A percentile compares a stretch with the other conserved stretches of the same genome.
Evolutionary conservation across 495 filamentous ascomycete species (phyloP).

Genomic region (Amniculicola lignicola): DNA sequence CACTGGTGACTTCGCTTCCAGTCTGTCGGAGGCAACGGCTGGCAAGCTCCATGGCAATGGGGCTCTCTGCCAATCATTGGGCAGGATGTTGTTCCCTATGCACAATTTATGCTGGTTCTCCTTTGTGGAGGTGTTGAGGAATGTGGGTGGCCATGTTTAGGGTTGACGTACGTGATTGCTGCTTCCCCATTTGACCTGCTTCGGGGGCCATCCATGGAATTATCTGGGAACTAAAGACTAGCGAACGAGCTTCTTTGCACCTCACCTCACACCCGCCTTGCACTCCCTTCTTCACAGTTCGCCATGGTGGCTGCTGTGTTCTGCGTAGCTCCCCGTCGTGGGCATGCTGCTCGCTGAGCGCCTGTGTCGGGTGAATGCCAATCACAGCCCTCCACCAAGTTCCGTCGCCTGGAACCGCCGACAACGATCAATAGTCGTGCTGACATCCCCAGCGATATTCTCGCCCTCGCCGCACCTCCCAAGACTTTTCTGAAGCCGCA

Average conservation of each 20-base stretch:
- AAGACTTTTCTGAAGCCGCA: too few species aligned
- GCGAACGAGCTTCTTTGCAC: conserved; percentile 12
- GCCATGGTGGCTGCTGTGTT: neutral
- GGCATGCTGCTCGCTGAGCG: neutral
- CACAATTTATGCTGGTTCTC: conserved; percentile 17
- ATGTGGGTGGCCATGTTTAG: neutral
- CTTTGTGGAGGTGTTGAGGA: neutral
- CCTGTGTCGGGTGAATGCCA: conserved; percentile 13
- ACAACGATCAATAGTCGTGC: too few species aligned
- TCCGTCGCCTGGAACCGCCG: neutral
- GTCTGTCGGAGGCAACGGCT: conserved; percentile 19
- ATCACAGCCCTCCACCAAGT: neutral
- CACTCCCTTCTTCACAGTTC: neutral
- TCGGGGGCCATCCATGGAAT: conserved; percentile 12
- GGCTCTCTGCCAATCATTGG: conserved; percentile 14
- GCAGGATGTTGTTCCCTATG: conserved; percentile 16
- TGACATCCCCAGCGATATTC: neutral
- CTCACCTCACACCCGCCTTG: neutral
- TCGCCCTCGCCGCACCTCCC: too few species aligned
- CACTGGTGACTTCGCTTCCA: conserved; percentile 31
- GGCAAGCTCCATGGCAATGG: neutral
- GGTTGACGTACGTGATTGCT: conserved; percentile 7
- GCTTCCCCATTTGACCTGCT: conserved; percentile 1
- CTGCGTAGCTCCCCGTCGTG: neutral
- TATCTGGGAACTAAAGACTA: conserved; percentile 13